Evolutionary conservation across 2,329 filamentous ascomycete species (phyloP).

Genomic region (Botryosphaeria dothidea): DNA sequence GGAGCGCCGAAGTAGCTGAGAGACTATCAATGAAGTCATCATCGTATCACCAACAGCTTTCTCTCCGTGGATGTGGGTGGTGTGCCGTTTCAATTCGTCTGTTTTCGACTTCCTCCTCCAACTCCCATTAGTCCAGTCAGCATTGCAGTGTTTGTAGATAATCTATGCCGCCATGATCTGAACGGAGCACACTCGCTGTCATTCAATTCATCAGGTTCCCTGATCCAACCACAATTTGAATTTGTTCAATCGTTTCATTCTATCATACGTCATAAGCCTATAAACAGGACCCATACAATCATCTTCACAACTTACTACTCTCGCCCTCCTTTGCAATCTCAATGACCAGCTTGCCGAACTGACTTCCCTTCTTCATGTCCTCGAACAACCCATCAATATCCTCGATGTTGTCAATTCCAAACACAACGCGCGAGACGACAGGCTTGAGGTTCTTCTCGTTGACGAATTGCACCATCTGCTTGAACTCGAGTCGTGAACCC

Average conservation of each 20-base stretch:
- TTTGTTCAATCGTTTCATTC: background rate
- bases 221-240: too few relatives aligned
- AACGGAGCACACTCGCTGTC: too few relatives aligned
- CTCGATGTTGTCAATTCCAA: slow-evolving; percentile 73
- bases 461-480: slow-evolving; percentile 87
- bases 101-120: too few relatives aligned
- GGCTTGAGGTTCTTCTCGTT: slow-evolving; percentile 71
- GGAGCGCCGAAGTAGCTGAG: too few relatives aligned
- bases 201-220: too few relatives aligned
- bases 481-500: slow-evolving; percentile 86
- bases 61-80: too few relatives aligned
- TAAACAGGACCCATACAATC: background rate
- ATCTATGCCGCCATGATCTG: too few relatives aligned
- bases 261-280: slow-evolving; percentile 10
- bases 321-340: slow-evolving; percentile 29
- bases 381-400: slow-evolving; percentile 81
- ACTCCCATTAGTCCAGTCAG: too few relatives aligned
- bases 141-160: too few relatives aligned
- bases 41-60: too few relatives aligned
- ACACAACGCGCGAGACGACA: slow-evolving; percentile 72
- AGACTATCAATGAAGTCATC: too few relatives aligned
- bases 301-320: slow-evolving; percentile 34
- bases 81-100: too few relatives aligned
- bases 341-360: slow-evolving; percentile 83
- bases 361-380: slow-evolving; percentile 80